These are phyloP conservation scores for Nicotiana rustica DNA, from an alignment of 305 asterid genomes.

Conservation along the genomic window DNA sequence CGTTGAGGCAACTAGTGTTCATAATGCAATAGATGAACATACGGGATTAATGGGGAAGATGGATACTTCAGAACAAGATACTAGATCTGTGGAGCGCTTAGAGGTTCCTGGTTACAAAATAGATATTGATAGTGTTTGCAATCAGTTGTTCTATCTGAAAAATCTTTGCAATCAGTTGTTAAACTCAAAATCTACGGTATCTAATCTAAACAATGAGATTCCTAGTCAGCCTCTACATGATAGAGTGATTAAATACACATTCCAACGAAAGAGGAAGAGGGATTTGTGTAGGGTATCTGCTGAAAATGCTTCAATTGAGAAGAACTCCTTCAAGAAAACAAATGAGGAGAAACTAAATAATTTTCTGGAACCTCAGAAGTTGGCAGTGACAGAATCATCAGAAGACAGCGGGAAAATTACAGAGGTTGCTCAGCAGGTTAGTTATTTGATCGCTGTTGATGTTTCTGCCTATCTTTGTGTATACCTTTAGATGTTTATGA, in stretches of 20 bases:
- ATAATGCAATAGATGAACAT: conserved; percentile 35
- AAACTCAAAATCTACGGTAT: conserved; percentile 37
- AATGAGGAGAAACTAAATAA: conserved; percentile 40
- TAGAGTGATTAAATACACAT: conserved; percentile 62
- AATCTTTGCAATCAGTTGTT: conserved; percentile 24
- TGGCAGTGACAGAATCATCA: conserved; percentile 47
- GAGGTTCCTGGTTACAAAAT: conserved; percentile 39
- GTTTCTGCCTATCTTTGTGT: not conserved
- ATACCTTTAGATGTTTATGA: not conserved
- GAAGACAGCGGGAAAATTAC: conserved; percentile 61
- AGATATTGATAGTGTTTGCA: conserved; percentile 47
- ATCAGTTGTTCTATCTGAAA: conserved; percentile 31
- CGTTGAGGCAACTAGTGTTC: conserved; percentile 41
- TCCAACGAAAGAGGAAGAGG: conserved; percentile 72
- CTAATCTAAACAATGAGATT: conserved; percentile 32
- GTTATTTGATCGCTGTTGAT: not conserved
- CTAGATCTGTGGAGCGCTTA: conserved; percentile 41
- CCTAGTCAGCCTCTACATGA: conserved; percentile 44
- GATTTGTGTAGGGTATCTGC: conserved; percentile 41
- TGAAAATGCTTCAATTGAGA: conserved; percentile 35
- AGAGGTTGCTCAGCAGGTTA: conserved; percentile 77
- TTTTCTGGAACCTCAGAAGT: conserved; percentile 30
- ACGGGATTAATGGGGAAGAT: conserved; percentile 38
- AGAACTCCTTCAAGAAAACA: not conserved
- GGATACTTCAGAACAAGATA: conserved; percentile 38